Evolutionary conservation across 2,329 filamentous ascomycete genomes (phyloP).

Genomic region (Capronia epimyces): DNA sequence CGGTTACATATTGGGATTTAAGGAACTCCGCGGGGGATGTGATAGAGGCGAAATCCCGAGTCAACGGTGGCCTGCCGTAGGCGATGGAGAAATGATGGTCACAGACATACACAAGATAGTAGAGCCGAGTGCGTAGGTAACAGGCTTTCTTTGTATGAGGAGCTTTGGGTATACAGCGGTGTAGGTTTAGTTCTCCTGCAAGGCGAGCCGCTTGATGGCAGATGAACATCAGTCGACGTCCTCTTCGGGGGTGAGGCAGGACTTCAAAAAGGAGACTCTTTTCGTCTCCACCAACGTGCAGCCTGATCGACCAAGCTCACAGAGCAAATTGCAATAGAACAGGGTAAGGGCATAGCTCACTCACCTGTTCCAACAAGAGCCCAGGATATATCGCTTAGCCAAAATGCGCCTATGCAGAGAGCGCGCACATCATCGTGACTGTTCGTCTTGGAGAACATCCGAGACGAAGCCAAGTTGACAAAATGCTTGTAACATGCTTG

Average conservation of each 20-base stretch:
- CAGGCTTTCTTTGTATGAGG: constrained; percentile 20
- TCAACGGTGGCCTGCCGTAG: constrained; percentile 54
- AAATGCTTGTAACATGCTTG: constrained; percentile 54
- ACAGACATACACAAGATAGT: constrained; percentile 60
- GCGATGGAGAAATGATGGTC: constrained; percentile 61
- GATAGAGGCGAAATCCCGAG: constrained; percentile 53
- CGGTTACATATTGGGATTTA: constrained; percentile 45
- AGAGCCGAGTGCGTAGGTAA: constrained; percentile 50
- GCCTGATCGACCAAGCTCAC: no score
- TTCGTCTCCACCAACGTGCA: no score
- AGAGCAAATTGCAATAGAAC: no score
- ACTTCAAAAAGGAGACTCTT: no score
- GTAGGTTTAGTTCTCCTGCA: constrained; percentile 53
- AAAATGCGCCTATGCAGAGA: constrained; percentile 57
- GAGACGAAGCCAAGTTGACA: constrained; percentile 50
- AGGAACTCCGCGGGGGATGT: constrained; percentile 53
- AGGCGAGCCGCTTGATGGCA: constrained; percentile 54
- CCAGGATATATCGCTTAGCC: constrained; percentile 59
- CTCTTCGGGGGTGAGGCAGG: no score
- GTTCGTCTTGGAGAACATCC: constrained; percentile 54
- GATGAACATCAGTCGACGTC: no score
- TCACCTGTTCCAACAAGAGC: constrained; percentile 48
- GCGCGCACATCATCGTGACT: constrained; percentile 55
- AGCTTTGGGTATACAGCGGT: constrained; percentile 47
- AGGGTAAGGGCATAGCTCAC: neutral